Evolutionary conservation across 2,329 filamentous ascomycete genomes (phyloP).

Genomic region (Colletotrichum scovillei): DNA sequence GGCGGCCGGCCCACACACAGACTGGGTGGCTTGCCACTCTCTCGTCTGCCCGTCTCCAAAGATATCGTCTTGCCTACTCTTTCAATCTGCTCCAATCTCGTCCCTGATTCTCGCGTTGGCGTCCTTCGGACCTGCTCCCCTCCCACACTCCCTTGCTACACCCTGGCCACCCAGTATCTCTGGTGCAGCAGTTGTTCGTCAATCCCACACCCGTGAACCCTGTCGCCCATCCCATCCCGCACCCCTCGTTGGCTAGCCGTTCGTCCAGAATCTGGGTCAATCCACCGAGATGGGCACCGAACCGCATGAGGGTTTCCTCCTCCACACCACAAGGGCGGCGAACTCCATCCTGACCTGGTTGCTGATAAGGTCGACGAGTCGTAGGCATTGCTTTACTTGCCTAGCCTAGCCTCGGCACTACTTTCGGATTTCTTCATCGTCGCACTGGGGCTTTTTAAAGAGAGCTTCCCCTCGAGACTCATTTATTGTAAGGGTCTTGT

Average conservation of each 20-base stretch:
- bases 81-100: conserved; percentile 1
- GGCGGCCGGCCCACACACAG: neutral
- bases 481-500: neutral
- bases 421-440: conserved; percentile 35
- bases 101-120: neutral
- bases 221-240: conserved; percentile 24
- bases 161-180: conserved; percentile 17
- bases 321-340: conserved; percentile 28
- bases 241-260: conserved; percentile 23
- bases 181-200: conserved; percentile 16
- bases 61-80: conserved; percentile 14
- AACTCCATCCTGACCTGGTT: conserved; percentile 24
- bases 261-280: conserved; percentile 30
- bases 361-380: conserved; percentile 37
- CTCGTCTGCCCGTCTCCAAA: neutral
- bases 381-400: conserved; percentile 11
- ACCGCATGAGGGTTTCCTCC: conserved; percentile 29
- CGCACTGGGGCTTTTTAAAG: conserved; percentile 32
- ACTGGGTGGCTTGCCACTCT: conserved; percentile 3
- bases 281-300: conserved; percentile 32
- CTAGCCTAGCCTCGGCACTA: conserved; percentile 34
- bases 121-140: neutral
- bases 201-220: conserved; percentile 22
- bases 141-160: conserved; percentile 2
- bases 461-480: conserved; percentile 25